A percentile compares a stretch with the other conserved stretches of the same genome.
Evolutionary conservation across 805 yeast species (phyloP).

Genomic region (Monosporozyma servazzii): DNA sequence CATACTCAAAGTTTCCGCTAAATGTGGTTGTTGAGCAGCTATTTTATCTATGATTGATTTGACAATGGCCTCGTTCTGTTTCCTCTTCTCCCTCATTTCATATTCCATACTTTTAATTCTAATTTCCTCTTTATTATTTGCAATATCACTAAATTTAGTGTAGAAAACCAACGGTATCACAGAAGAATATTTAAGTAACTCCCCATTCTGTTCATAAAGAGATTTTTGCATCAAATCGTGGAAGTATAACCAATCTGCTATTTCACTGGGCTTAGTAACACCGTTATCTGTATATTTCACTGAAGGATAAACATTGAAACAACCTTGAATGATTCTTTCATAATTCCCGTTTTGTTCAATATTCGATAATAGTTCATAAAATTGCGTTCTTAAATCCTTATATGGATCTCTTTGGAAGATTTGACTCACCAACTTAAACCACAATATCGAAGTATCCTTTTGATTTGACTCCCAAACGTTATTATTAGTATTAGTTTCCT

Average conservation of each 20-base stretch:
- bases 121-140: slow-evolving; percentile 33
- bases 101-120: slow-evolving; percentile 27
- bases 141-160: slow-evolving; percentile 53
- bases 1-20: slow-evolving; percentile 12
- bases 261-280: slow-evolving; percentile 45
- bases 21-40: slow-evolving; percentile 9
- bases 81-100: slow-evolving; percentile 23
- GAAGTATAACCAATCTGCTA: slow-evolving; percentile 72
- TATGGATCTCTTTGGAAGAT: slow-evolving; percentile 49
- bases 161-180: slow-evolving; percentile 54
- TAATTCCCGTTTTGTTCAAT: slow-evolving; percentile 40
- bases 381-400: slow-evolving; percentile 38
- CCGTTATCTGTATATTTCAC: slow-evolving; percentile 58
- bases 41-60: slow-evolving; percentile 17
- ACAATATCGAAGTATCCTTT: slow-evolving; percentile 56
- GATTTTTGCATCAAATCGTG: slow-evolving; percentile 48
- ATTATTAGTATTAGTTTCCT: slow-evolving; percentile 2
- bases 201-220: slow-evolving; percentile 32
- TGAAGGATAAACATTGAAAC: slow-evolving; percentile 57
- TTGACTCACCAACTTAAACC: slow-evolving; percentile 57
- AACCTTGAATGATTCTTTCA: slow-evolving; percentile 63
- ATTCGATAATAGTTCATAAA: slow-evolving; percentile 37
- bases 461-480: slow-evolving; percentile 19
- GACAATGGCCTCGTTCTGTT: slow-evolving; percentile 24
- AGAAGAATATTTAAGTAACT: slow-evolving; percentile 45